Evolutionary conservation across 31 red algal species (phyloP), one percentile per base, ranked within the genome.

Genomic region (Bonnemaisonia californica): DNA sequence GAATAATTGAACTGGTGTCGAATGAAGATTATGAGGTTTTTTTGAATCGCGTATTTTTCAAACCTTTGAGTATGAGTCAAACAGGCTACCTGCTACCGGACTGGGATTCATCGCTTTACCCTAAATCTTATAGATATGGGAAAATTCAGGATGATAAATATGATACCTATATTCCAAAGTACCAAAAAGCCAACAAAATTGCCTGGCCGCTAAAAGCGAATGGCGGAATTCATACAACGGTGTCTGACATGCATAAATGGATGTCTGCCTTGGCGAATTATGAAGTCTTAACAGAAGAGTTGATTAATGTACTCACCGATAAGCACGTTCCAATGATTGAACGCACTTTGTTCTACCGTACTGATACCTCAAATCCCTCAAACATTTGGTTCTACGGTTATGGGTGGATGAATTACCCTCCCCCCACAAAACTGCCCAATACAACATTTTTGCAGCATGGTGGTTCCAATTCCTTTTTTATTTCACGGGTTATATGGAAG

Each of bases 1-100:
- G 60, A 13, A 63, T 63, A 5, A 63, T 63, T 63, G 60, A 63
- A 63, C n/a, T 63, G 30, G 22, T 26, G 5, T 63, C 60, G 22
- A 22, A 22, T 30, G 11, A 63, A 63, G 60, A 63, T 26, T 63
- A 63, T 63, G 60, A 63, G 24, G n/a, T 5, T 33, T 63, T 63
- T 63, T 33, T 63, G 9, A 5, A 63, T 13, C 11, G 24, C 8
- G 5, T 16, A 16, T 22, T 63, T 16, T 63, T 63, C 60, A 63
- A 63, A 22, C 60, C 60, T 16, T 26, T 22, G 9, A 22, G 60
- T 13, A 63, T 63, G 60, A 63, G n/a, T 5, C 60, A 63, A 63
- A 63, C 60, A 63, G 60, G 60, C 22, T 63, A 63, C 30, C 24
- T 63, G 22, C 7, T 22, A 5, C 60, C 60, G 9, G 7, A 22